phyloP scores from a whole-genome alignment of 2,329 filamentous ascomycete species.

The Scytalidium sp. region DNA sequence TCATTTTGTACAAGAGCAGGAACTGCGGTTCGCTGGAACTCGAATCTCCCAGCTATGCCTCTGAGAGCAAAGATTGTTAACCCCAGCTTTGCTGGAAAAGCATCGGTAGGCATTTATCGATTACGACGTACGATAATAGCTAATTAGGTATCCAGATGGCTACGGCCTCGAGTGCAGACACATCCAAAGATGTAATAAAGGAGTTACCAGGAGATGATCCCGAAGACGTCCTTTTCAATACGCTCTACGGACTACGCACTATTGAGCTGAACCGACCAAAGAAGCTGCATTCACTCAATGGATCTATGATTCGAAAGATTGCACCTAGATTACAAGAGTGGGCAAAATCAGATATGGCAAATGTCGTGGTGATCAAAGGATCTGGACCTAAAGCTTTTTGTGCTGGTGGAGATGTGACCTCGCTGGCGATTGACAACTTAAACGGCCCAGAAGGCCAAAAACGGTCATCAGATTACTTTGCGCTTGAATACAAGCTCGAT shows the following conservation, averaged over 20 bases:
- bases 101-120: conserved; percentile 42
- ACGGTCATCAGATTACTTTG: conserved; percentile 82
- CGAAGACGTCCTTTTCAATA: conserved; percentile 91
- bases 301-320: conserved; percentile 94
- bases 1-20: conserved; percentile 52
- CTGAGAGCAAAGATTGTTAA: conserved; percentile 72
- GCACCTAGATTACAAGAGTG: conserved; percentile 85
- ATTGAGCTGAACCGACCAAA: conserved; percentile 91
- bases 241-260: conserved; percentile 82
- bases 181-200: conserved; percentile 22
- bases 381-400: conserved; percentile 83
- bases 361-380: conserved; percentile 89
- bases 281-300: conserved; percentile 90
- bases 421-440: conserved; percentile 72
- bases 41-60: conserved; percentile 62
- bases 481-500: conserved; percentile 91
- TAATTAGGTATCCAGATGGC: conserved; percentile 36
- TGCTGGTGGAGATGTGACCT: conserved; percentile 86
- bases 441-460: conserved; percentile 66
- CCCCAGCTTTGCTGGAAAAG: conserved; percentile 50
- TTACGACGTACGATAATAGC: conserved; percentile 14
- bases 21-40: conserved; percentile 44
- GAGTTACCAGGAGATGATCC: conserved; percentile 60
- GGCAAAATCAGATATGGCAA: conserved; percentile 92
- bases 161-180: conserved; percentile 2